Evolutionary conservation across 1,284 basidiomycete genomes (phyloP).

Genomic region (Cronartium ribicola): DNA sequence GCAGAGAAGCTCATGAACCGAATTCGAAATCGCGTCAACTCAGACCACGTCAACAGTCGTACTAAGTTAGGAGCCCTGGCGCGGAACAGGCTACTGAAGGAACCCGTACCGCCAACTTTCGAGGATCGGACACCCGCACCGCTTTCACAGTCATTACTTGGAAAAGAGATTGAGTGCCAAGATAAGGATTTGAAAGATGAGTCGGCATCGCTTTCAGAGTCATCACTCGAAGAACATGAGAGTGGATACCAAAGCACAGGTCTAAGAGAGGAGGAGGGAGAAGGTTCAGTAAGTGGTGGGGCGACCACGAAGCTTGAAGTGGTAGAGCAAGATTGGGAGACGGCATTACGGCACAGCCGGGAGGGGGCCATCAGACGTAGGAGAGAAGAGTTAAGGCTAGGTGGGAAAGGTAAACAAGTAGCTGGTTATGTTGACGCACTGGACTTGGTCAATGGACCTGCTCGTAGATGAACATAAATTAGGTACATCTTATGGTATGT

Average conservation of each 20-base stretch:
- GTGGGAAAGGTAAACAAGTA: not conserved
- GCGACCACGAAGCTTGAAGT: not conserved
- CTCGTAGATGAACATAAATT: not conserved
- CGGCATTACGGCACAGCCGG: constrained; percentile 27
- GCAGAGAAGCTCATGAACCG: constrained; percentile 33
- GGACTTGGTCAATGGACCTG: not conserved
- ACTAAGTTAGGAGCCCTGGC: no score
- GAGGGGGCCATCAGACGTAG: constrained; percentile 32
- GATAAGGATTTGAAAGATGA: not conserved
- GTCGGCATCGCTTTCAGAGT: not conserved
- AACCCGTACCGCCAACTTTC: no score
- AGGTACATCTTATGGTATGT: no score
- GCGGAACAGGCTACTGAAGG: no score
- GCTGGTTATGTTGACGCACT: not conserved
- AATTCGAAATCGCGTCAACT: constrained; percentile 26
- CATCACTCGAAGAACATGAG: not conserved
- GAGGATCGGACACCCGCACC: no score
- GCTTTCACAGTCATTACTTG: no score
- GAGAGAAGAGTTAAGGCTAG: constrained; percentile 20
- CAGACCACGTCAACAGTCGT: not conserved
- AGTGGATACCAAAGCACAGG: not conserved
- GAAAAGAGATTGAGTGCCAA: not conserved
- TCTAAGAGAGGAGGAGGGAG: not conserved
- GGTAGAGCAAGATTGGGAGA: constrained; percentile 31
- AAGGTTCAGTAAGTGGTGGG: not conserved